Evolutionary conservation across 176 grass and related monocot species (phyloP).

Genomic region (Oryza officinalis): DNA sequence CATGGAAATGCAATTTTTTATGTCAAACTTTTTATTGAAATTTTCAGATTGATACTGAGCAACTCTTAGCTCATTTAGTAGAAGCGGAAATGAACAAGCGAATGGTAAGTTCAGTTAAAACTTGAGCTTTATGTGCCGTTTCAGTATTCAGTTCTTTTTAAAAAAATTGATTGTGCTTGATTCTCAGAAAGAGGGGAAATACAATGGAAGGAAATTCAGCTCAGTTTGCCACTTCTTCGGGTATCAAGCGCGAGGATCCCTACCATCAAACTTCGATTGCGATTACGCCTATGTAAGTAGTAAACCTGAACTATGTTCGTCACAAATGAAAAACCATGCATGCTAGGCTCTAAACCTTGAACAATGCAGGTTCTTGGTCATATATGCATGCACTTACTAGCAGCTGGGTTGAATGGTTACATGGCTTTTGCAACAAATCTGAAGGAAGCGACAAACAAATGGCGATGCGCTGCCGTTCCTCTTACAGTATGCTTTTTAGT

Average conservation of each 20-base stretch:
- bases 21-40: neutral
- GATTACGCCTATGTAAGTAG: conserved; percentile 66
- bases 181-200: conserved; percentile 61
- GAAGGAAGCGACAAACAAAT: conserved; percentile 53
- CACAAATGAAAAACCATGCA: neutral
- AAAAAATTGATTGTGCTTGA: conserved; percentile 9
- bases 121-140: neutral
- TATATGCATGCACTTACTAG: conserved; percentile 53
- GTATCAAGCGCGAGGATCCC: conserved; percentile 67
- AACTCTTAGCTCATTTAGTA: conserved; percentile 68
- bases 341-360: conserved; percentile 5
- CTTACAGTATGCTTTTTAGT: conserved; percentile 47
- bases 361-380: conserved; percentile 56
- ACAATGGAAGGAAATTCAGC: conserved; percentile 71
- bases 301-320: neutral
- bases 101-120: conserved; percentile 44
- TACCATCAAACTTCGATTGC: conserved; percentile 73
- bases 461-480: conserved; percentile 66
- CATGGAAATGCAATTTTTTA: neutral
- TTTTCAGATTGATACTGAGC: conserved; percentile 72
- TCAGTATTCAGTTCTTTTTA: neutral
- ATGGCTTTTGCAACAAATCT: conserved; percentile 75
- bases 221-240: conserved; percentile 78
- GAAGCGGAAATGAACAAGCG: conserved; percentile 63
- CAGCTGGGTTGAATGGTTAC: conserved; percentile 62